Conservation (phyloP, 257 asterid species). For the Gentiana macrophylla region DNA sequence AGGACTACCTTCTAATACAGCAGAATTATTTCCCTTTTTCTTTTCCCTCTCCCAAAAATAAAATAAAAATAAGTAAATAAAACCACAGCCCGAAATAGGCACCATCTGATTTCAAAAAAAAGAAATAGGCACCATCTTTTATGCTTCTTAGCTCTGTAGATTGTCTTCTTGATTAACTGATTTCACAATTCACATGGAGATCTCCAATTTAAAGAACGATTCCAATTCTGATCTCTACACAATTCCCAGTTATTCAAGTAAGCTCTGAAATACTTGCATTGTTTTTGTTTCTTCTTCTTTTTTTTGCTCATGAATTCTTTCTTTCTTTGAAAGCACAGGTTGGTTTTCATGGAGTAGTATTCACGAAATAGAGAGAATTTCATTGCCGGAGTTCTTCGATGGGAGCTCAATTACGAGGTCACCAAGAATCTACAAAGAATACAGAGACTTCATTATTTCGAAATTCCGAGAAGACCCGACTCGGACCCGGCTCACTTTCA, state of each 20-base stretch:
- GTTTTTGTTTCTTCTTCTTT: too few species aligned
- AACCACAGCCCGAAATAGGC: too few species aligned
- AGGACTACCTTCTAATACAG: too few species aligned
- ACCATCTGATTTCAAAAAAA: too few species aligned
- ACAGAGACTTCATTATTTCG: constrained; percentile 71
- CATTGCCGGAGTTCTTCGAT: constrained; percentile 71
- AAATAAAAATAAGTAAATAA: too few species aligned
- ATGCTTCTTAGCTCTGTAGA: too few species aligned
- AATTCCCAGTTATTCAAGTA: constrained; percentile 85
- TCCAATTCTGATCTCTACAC: constrained; percentile 60
- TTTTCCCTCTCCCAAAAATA: too few species aligned
- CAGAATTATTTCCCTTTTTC: too few species aligned
- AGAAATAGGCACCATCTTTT: too few species aligned
- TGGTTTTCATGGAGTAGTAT: constrained; percentile 84
- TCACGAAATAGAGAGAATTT: constrained; percentile 75
- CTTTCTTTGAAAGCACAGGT: constrained; percentile 25
- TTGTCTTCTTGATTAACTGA: too few species aligned
- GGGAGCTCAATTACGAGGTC: constrained; percentile 62
- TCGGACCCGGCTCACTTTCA: constrained; percentile 38
- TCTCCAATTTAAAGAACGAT: constrained; percentile 1
- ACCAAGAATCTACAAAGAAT: constrained; percentile 79
- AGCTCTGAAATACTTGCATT: constrained; percentile 6
- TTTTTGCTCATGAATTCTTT: neutral
- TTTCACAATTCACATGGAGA: neutral
- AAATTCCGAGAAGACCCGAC: constrained; percentile 71